These are phyloP conservation scores for Russula ochroleuca DNA, from an alignment of 768 basidiomycete genomes.

Conservation along the genomic window DNA sequence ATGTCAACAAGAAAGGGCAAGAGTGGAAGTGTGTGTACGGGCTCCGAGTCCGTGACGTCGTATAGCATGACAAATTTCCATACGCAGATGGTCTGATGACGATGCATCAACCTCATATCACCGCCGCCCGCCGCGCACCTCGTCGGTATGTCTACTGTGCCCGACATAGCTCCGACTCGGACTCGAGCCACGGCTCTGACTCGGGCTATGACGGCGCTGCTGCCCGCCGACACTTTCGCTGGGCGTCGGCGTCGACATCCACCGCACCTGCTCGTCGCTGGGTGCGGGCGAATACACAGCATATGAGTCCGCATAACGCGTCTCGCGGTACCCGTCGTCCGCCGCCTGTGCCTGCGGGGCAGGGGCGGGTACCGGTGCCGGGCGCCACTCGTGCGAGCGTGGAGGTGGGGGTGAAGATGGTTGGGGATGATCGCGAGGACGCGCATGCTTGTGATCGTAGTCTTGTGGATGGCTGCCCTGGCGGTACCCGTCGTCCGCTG, in stretches of 20 bases:
- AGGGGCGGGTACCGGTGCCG: background rate
- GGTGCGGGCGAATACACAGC: background rate
- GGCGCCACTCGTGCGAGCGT: background rate
- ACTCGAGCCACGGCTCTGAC: background rate
- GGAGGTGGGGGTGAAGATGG: background rate
- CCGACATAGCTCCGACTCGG: background rate
- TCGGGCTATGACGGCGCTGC: background rate
- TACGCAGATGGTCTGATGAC: background rate
- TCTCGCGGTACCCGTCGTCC: background rate
- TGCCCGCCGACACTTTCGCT: background rate
- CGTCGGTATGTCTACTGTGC: background rate
- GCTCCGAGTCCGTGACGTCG: background rate
- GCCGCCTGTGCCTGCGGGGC: background rate
- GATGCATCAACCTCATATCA: background rate
- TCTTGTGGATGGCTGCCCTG: too few species aligned
- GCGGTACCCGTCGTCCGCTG: too few species aligned
- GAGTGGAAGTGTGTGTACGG: background rate
- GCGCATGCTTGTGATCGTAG: too few species aligned
- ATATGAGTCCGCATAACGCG: background rate
- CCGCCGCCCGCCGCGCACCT: conserved; percentile 1
- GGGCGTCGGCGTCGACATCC: background rate
- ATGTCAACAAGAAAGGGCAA: background rate
- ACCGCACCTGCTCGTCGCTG: conserved; percentile 1
- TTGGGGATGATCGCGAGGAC: background rate
- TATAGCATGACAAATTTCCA: background rate